phyloP scores from a whole-genome alignment of 2,329 filamentous ascomycete genomes.

The Stylonectria norvegica region DNA sequence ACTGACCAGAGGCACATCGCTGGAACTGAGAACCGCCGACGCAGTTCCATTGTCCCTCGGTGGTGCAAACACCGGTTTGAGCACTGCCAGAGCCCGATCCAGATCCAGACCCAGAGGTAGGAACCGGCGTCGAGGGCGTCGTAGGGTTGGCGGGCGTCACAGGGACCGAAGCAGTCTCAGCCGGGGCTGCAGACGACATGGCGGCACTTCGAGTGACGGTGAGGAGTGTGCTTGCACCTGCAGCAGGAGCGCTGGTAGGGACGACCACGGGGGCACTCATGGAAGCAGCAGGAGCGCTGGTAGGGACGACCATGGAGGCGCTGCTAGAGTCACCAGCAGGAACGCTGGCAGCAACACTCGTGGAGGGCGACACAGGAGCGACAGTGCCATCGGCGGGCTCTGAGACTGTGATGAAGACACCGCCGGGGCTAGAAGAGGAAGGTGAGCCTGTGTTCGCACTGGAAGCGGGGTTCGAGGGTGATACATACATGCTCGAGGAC shows the following conservation, averaged over 20 bases:
- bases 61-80: slow-evolving; percentile 41
- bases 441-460: slow-evolving; percentile 13
- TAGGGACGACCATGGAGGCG: slow-evolving; percentile 3
- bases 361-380: slow-evolving; percentile 17
- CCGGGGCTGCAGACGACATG: not conserved
- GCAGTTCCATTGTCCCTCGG: slow-evolving; percentile 59
- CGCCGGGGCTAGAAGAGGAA: slow-evolving; percentile 36
- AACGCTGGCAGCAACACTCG: not conserved
- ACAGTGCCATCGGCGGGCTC: slow-evolving; percentile 21
- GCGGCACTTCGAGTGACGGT: slow-evolving; percentile 14
- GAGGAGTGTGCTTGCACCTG: slow-evolving; percentile 19
- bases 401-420: slow-evolving; percentile 40
- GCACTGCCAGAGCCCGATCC: slow-evolving; percentile 25
- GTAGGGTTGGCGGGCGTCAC: slow-evolving; percentile 13
- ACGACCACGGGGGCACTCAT: slow-evolving; percentile 13
- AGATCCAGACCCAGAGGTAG: slow-evolving; percentile 21
- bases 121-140: slow-evolving; percentile 10
- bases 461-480: slow-evolving; percentile 6
- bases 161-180: slow-evolving; percentile 6
- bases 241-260: slow-evolving; percentile 4
- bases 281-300: slow-evolving; percentile 14
- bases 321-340: not conserved
- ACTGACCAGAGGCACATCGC: slow-evolving; percentile 58
- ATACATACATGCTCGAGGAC: slow-evolving; percentile 26
- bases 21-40: slow-evolving; percentile 55